A percentile compares a stretch with the other conserved stretches of the same genome.
Conservation (phyloP, 2,329 filamentous ascomycete genomes). For the Davidsoniella eucalypti region DNA sequence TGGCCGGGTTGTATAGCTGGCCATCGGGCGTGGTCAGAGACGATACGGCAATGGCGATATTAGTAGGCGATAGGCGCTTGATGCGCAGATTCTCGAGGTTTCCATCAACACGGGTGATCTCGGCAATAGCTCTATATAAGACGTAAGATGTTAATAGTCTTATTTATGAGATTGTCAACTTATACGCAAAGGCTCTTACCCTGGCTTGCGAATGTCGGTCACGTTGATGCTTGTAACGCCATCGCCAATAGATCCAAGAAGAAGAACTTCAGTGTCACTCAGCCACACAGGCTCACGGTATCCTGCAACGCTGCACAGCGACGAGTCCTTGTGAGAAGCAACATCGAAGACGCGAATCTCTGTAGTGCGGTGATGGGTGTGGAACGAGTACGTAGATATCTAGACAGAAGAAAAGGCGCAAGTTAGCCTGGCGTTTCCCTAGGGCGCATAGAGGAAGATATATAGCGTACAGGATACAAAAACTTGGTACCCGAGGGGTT, state of each 20-base stretch:
- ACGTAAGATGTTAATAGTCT: background rate
- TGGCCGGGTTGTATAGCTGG: slow-evolving; percentile 48
- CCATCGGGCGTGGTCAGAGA: slow-evolving; percentile 54
- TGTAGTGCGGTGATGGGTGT: slow-evolving; percentile 48
- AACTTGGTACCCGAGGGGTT: slow-evolving; percentile 48
- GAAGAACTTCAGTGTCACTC: slow-evolving; percentile 42
- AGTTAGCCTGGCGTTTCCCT: background rate
- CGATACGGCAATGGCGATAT: slow-evolving; percentile 39
- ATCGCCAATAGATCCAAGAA: slow-evolving; percentile 35
- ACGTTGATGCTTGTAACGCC: slow-evolving; percentile 31
- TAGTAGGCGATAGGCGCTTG: slow-evolving; percentile 31
- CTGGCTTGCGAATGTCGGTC: slow-evolving; percentile 14
- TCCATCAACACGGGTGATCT: slow-evolving; percentile 20
- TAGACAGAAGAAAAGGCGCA: slow-evolving; percentile 17
- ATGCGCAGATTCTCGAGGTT: slow-evolving; percentile 42
- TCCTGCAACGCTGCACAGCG: slow-evolving; percentile 47
- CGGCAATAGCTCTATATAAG: slow-evolving; percentile 1
- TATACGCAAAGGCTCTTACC: slow-evolving; percentile 1
- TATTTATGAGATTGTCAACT: background rate
- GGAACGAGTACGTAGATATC: slow-evolving; percentile 64
- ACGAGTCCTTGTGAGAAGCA: slow-evolving; percentile 43
- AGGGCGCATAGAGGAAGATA: background rate
- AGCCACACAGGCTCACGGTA: slow-evolving; percentile 66
- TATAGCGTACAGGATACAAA: slow-evolving; percentile 40
- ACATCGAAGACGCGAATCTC: slow-evolving; percentile 60